Percentiles rank a stretch among this genome's conserved stretches.
Evolutionary conservation across 78 protist species (phyloP).

Genomic region (Polysphondylium violaceum): DNA sequence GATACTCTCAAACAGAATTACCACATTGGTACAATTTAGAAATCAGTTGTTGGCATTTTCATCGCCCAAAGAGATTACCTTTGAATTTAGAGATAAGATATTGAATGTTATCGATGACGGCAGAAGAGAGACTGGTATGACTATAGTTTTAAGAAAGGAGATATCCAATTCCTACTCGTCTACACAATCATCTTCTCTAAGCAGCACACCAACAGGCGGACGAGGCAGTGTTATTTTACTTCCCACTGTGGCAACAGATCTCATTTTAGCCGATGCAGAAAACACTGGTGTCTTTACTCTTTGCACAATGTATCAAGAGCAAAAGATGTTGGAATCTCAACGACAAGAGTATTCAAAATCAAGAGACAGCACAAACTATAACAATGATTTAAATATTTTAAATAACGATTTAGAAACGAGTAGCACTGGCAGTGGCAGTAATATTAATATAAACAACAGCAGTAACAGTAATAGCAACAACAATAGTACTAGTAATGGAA

Average conservation of each 20-base stretch:
- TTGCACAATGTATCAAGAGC: conserved; percentile 74
- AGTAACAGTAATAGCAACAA: background rate
- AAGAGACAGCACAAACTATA: too few relatives aligned
- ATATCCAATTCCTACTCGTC: conserved; percentile 11
- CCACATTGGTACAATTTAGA: conserved; percentile 59
- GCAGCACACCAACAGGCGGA: too few relatives aligned
- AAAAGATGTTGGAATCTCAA: conserved; percentile 5
- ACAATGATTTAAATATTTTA: too few relatives aligned
- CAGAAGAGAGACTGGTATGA: conserved; percentile 75
- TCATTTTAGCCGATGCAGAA: conserved; percentile 75
- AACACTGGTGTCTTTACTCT: conserved; percentile 72
- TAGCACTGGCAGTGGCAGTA: background rate
- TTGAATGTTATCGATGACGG: conserved; percentile 51
- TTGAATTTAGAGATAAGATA: conserved; percentile 61
- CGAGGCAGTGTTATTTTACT: background rate
- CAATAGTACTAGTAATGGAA: background rate
- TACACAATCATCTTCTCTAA: background rate
- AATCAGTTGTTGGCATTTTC: conserved; percentile 44
- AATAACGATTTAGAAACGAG: background rate
- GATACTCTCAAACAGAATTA: conserved; percentile 38
- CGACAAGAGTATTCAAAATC: background rate
- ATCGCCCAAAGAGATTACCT: conserved; percentile 64
- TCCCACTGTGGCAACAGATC: conserved; percentile 38
- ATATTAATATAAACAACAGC: background rate
- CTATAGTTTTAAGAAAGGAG: conserved; percentile 66